Evolutionary conservation across 371 early-diverging fungal genomes (phyloP).

Genomic region (Mortierella sp.): DNA sequence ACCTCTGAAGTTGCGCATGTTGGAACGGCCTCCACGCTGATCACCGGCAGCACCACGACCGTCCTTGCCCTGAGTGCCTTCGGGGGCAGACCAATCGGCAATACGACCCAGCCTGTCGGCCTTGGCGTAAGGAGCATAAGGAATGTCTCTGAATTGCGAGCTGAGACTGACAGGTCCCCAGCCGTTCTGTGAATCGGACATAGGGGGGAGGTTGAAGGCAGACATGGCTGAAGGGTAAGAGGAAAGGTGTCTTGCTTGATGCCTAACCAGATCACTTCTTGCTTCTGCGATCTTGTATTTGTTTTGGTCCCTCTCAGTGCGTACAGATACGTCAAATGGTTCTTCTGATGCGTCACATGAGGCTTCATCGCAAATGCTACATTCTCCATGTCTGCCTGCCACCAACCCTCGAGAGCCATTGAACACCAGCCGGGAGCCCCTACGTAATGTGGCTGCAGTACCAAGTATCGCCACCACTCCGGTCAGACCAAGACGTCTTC

Average conservation of each 20-base stretch:
- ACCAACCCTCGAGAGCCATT: no score
- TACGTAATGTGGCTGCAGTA: no score
- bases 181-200: constrained; percentile 76
- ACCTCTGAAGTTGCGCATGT: constrained; percentile 74
- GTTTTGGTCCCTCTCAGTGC: constrained; percentile 4
- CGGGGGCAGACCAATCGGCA: constrained; percentile 90
- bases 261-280: constrained; percentile 9
- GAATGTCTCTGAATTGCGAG: constrained; percentile 83
- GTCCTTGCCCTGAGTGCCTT: constrained; percentile 66
- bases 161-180: constrained; percentile 83
- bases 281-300: background rate
- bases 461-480: no score
- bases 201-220: constrained; percentile 73
- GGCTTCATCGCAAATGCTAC: no score
- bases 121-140: constrained; percentile 96
- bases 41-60: constrained; percentile 66
- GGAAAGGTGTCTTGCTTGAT: constrained; percentile 16
- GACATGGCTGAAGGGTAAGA: constrained; percentile 7
- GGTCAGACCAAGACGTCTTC: no score
- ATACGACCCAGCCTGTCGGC: constrained; percentile 93
- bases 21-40: constrained; percentile 67
- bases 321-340: no score
- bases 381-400: no score
- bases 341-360: no score
- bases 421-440: no score